Conservation (phyloP, 805 yeast species). For the Hermanozyma aechmeae region DNA sequence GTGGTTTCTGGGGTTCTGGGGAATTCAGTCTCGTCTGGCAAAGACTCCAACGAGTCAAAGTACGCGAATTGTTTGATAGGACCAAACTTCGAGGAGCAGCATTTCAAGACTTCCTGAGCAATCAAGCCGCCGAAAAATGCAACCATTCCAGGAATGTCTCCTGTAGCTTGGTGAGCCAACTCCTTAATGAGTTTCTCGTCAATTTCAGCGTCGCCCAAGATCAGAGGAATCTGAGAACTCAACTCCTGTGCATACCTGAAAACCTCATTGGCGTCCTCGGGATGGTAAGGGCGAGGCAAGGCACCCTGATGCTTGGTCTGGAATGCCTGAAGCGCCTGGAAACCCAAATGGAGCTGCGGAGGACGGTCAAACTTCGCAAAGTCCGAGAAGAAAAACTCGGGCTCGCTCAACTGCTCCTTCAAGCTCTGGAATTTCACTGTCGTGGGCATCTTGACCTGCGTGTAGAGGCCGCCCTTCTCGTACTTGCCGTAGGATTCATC, state of each 20-base stretch:
- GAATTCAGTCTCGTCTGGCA: conserved; percentile 52
- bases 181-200: conserved; percentile 61
- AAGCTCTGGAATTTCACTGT: conserved; percentile 55
- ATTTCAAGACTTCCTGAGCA: conserved; percentile 95
- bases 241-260: conserved; percentile 51
- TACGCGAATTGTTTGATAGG: conserved; percentile 89
- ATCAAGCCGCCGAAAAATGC: conserved; percentile 91
- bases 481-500: conserved; percentile 53
- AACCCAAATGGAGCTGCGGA: conserved; percentile 81
- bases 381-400: conserved; percentile 77
- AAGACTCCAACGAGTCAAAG: conserved; percentile 87
- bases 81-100: conserved; percentile 90
- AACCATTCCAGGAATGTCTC: conserved; percentile 83
- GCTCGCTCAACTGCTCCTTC: conserved; percentile 54
- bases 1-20: conserved; percentile 66
- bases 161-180: conserved; percentile 76
- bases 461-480: conserved; percentile 78
- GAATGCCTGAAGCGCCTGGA: conserved; percentile 80
- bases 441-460: conserved; percentile 83
- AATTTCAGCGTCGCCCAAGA: conserved; percentile 48
- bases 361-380: conserved; percentile 94
- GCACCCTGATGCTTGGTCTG: conserved; percentile 48
- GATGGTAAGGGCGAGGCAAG: conserved; percentile 71
- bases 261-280: conserved; percentile 64
- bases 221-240: conserved; percentile 43